Evolutionary conservation across 2,329 filamentous ascomycete species (phyloP).

Genomic region (Scytalidium sp.): DNA sequence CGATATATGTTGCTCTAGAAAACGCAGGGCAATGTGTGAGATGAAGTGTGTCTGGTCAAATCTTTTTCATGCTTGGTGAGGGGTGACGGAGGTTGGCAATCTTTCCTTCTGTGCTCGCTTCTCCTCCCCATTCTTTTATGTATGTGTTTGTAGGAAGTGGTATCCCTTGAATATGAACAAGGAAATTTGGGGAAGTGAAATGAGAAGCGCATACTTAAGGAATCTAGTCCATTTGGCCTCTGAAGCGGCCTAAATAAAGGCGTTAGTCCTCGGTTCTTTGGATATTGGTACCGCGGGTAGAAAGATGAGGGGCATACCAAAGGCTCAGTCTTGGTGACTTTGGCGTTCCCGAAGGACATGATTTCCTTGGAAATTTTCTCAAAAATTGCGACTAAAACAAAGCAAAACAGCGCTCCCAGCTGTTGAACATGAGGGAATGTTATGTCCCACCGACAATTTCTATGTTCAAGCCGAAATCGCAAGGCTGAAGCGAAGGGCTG

Average conservation of each 20-base stretch:
- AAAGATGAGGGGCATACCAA: constrained; percentile 39
- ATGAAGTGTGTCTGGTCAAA: not conserved
- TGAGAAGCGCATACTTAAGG: constrained; percentile 43
- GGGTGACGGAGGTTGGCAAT: not conserved
- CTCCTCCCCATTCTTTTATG: no score
- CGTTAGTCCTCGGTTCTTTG: no score
- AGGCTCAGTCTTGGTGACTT: constrained; percentile 40
- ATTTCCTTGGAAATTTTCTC: not conserved
- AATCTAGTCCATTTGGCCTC: constrained; percentile 61
- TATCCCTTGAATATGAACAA: no score
- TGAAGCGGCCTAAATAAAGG: constrained; percentile 12
- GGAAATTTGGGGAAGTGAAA: not conserved
- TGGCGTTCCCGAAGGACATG: constrained; percentile 42
- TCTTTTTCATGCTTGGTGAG: not conserved
- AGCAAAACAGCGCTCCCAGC: no score
- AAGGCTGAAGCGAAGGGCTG: not conserved
- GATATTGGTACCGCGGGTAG: no score
- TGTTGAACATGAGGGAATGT: no score
- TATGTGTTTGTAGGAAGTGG: no score
- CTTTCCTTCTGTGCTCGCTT: no score
- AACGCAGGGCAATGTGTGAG: no score
- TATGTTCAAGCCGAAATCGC: no score
- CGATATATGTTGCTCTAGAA: constrained; percentile 61
- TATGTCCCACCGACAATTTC: no score
- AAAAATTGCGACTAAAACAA: no score